These are phyloP conservation scores for Nitzschia palea DNA, from an alignment of 108 stramenopile species.

Conservation along the genomic window DNA sequence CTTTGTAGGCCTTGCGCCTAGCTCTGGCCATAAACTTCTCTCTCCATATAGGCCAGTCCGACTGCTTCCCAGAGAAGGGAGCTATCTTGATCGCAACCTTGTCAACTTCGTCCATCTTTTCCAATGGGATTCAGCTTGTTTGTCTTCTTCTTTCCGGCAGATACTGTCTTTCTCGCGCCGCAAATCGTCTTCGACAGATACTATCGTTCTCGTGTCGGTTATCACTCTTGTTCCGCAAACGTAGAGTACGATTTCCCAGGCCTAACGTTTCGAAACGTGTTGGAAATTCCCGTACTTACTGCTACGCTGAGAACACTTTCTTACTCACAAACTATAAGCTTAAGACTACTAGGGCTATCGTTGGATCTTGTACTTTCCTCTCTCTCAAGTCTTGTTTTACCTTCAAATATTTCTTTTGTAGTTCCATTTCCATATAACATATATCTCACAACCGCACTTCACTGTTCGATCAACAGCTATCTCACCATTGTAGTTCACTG, in stretches of 20 bases:
- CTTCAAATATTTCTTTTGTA: background rate
- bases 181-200: background rate
- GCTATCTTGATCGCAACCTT: background rate
- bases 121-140: background rate
- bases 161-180: background rate
- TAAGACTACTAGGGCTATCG: background rate
- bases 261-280: conserved; percentile 1
- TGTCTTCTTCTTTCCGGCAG: background rate
- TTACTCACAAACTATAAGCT: background rate
- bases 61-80: background rate
- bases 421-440: background rate
- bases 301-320: background rate
- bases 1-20: background rate
- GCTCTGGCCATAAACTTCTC: conserved; percentile 7
- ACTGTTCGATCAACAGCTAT: background rate
- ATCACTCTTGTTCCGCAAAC: background rate
- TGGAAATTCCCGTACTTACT: background rate
- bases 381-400: background rate
- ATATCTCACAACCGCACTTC: background rate
- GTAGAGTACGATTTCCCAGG: background rate
- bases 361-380: background rate
- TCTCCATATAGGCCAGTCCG: background rate
- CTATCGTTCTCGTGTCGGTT: background rate
- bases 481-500: no score
- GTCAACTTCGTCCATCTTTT: background rate